phyloP scores from a whole-genome alignment of 2,329 filamentous ascomycete species.

The Aspergillus ibericus region DNA sequence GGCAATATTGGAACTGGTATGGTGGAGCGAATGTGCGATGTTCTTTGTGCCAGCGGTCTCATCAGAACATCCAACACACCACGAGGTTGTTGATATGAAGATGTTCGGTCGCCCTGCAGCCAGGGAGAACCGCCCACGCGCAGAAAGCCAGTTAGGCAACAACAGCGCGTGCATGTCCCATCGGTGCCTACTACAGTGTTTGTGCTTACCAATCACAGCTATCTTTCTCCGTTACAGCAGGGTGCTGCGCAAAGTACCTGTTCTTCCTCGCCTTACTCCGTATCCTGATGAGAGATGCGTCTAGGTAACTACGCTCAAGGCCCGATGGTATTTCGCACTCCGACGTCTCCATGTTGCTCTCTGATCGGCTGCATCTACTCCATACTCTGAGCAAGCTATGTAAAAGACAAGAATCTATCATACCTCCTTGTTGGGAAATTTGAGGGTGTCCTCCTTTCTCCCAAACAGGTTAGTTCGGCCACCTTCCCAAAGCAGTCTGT shows the following conservation, averaged over 20 bases:
- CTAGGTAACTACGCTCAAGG: no score
- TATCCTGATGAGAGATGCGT: no score
- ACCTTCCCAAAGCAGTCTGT: not conserved
- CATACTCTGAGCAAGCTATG: no score
- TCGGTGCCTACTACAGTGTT: not conserved
- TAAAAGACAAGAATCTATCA: no score
- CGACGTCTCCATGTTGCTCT: no score
- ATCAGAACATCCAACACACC: no score
- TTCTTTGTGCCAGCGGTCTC: no score
- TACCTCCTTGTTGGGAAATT: no score
- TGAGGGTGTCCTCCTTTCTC: not conserved
- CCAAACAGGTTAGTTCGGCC: not conserved
- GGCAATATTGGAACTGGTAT: not conserved
- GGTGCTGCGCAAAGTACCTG: not conserved
- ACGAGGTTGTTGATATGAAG: not conserved
- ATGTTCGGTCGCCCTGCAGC: not conserved
- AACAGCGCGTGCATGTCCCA: not conserved
- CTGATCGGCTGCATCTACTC: no score
- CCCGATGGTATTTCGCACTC: no score
- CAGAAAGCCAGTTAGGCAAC: not conserved
- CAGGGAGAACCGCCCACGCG: not conserved
- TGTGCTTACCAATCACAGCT: not conserved
- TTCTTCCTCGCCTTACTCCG: no score
- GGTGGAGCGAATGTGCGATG: not conserved
- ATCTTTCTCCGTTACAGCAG: not conserved